Evolutionary conservation across 306 rosid genomes (phyloP), one percentile per base, ranked within the genome.

Genomic region (Carpinus viminea): DNA sequence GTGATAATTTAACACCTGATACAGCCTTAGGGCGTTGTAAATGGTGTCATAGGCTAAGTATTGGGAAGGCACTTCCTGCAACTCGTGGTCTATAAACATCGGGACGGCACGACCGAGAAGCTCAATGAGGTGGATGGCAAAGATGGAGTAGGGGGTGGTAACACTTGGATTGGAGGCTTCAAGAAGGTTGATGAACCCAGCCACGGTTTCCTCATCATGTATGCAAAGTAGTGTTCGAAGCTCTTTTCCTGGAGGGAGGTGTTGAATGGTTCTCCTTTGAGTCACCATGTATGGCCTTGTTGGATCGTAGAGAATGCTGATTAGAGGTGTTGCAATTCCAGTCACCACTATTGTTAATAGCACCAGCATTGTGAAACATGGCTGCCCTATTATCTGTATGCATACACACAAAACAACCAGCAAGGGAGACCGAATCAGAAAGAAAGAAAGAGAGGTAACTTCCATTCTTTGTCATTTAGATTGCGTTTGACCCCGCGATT

Each of bases 221-320:
- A 92, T 85, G 65, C 88, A 78, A 11, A 92, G 74, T 0, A 92
- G 66, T 10, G 89, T 38, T 1, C 84, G 77, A 4, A 94, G 87
- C 21, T 86, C 89, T 12, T 59, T 4, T 12, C 73, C 79, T 8
- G 82, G 89, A 11, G 90, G 83, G 3, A 86, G 83, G 83, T 94
- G 94, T 50, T 92, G 96, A 77, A 94, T 82, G 60, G 87, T 88
- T 78, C 97, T 87, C 26, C 92, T 83, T 85, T 88, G 89, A 84
- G 50, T 87, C 57, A 92, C 81, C 83, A 85, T 91, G 88, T 94
- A 92, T 24, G 97, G 98, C 76, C 53, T 91, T 76, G 97, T 78
- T 26, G 98, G 98, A 72, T 94, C 98, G 51, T 91, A 89, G 5
- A 92, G 62, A 50, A 89, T 17, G 80, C 86, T 62, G 79, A 94